A percentile compares a stretch with the other conserved stretches of the same genome.
Conservation (phyloP, 169 alveolate genomes). For the Theileria parva region DNA sequence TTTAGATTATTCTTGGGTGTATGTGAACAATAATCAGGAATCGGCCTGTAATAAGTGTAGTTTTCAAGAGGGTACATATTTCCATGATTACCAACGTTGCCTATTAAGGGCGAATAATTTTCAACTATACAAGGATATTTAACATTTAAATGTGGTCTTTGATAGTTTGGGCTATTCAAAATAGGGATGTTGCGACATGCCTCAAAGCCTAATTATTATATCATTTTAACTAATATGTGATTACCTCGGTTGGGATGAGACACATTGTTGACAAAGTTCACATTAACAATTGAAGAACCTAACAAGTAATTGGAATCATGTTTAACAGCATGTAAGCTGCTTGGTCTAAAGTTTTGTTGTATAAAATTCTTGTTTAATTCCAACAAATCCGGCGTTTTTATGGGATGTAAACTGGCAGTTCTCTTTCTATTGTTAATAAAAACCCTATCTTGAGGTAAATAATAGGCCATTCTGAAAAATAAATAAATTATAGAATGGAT, state of each 20-base stretch:
- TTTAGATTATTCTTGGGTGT: background rate
- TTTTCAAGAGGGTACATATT: constrained; percentile 3
- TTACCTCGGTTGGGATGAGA: constrained; percentile 5
- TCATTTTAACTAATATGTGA: background rate
- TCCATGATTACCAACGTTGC: background rate
- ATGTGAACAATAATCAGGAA: background rate
- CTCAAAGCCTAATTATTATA: background rate
- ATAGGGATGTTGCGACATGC: background rate
- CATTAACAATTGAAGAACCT: constrained; percentile 12
- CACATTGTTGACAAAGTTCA: constrained; percentile 17
- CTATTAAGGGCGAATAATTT: background rate
- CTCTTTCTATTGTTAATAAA: constrained; percentile 3
- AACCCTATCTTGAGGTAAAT: constrained; percentile 8
- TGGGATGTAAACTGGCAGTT: background rate
- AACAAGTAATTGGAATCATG: constrained; percentile 8
- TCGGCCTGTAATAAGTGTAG: background rate
- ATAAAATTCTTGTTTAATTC: background rate
- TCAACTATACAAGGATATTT: background rate
- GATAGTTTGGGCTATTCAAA: background rate
- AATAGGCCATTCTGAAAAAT: constrained; percentile 6
- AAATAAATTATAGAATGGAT: background rate
- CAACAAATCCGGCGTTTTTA: background rate
- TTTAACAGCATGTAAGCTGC: background rate
- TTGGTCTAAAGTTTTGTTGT: background rate
- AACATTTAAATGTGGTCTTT: background rate